Percentiles rank a stretch among this genome's conserved stretches.
These are phyloP conservation scores for Baudoinia panamericana DNA, from an alignment of 495 filamentous ascomycete genomes.

Conservation along the genomic window DNA sequence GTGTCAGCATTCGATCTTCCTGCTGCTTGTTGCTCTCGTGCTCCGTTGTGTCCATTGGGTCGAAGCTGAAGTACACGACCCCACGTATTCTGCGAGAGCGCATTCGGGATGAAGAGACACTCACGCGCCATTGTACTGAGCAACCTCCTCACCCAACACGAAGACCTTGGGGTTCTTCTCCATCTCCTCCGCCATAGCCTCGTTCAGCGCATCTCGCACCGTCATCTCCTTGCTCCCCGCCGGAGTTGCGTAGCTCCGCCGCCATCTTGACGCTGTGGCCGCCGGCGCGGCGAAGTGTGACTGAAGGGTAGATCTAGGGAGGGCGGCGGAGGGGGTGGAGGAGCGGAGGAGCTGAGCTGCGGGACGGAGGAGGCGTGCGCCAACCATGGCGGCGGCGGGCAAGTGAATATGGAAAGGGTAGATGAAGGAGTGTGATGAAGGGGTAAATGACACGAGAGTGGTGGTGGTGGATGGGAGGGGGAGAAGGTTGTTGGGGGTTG, in stretches of 20 bases:
- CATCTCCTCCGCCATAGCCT: slow-evolving; percentile 93
- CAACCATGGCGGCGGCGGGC: slow-evolving; percentile 43
- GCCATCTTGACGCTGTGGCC: slow-evolving; percentile 24
- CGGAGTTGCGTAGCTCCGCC: slow-evolving; percentile 29
- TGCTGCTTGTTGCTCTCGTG: no score
- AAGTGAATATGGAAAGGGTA: no score
- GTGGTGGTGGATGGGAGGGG: background rate
- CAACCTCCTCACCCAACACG: slow-evolving; percentile 92
- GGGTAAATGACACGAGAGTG: background rate
- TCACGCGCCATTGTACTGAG: slow-evolving; percentile 96
- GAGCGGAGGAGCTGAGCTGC: slow-evolving; percentile 58
- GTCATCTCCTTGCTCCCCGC: slow-evolving; percentile 79
- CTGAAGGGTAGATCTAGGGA: slow-evolving; percentile 41
- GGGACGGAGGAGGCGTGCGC: slow-evolving; percentile 68
- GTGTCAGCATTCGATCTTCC: no score
- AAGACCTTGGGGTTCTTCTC: slow-evolving; percentile 90
- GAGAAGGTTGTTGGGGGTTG: no score
- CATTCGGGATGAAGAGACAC: slow-evolving; percentile 21
- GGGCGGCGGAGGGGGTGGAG: slow-evolving; percentile 40
- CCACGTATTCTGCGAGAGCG: no score
- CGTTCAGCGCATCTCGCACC: slow-evolving; percentile 92
- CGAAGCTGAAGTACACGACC: no score
- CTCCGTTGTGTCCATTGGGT: no score
- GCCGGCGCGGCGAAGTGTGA: slow-evolving; percentile 37
- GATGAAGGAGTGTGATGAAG: background rate